phyloP scores from a whole-genome alignment of 495 filamentous ascomycete genomes.

The Hypomontagnella submonticulosa region DNA sequence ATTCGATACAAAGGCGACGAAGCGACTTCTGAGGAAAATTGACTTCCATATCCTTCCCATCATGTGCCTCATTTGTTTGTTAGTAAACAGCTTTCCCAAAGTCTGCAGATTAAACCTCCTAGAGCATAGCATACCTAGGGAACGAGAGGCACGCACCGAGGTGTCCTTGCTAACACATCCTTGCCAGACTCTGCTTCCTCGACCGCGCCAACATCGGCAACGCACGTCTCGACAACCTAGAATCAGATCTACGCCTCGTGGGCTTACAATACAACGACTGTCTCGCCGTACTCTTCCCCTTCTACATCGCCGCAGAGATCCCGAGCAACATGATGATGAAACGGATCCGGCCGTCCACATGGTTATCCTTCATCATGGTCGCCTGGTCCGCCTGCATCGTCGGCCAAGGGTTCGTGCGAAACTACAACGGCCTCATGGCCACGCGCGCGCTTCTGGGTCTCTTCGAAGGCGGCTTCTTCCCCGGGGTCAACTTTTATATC shows the following conservation, averaged over 20 bases:
- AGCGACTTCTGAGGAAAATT: constrained; percentile 58
- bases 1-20: constrained; percentile 35
- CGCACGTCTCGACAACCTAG: constrained; percentile 72
- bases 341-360: constrained; percentile 69
- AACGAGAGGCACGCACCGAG: not conserved
- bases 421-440: constrained; percentile 65
- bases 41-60: constrained; percentile 62
- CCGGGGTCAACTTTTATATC: constrained; percentile 79
- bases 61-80: constrained; percentile 61
- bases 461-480: constrained; percentile 72
- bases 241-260: constrained; percentile 67
- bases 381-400: constrained; percentile 67
- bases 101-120: too few species aligned
- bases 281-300: constrained; percentile 67
- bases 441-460: constrained; percentile 70
- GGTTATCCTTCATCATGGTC: constrained; percentile 68
- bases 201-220: constrained; percentile 79
- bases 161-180: constrained; percentile 33
- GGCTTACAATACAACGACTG: constrained; percentile 68
- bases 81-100: constrained; percentile 10
- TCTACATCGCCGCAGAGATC: constrained; percentile 73
- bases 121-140: not conserved
- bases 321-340: constrained; percentile 71
- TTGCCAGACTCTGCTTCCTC: constrained; percentile 56
- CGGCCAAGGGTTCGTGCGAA: constrained; percentile 66